Percentiles rank a stretch among this genome's conserved stretches.
phyloP scores from a whole-genome alignment of 108 stramenopile genomes.

The Nitzschia inconspicua region DNA sequence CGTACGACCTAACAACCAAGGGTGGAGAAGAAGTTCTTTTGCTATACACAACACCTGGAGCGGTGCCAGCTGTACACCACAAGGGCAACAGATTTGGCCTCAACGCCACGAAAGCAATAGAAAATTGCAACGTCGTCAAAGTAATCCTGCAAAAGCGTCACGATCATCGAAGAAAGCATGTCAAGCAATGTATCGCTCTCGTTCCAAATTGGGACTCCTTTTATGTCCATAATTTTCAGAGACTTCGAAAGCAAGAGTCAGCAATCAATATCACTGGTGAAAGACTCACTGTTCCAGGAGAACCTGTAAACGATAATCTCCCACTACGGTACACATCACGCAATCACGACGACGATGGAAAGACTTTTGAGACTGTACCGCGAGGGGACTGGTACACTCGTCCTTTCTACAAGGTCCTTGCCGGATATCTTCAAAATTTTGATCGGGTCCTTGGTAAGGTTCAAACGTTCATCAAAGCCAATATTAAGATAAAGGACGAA shows the following conservation, averaged over 20 bases:
- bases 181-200: neutral
- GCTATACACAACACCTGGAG: neutral
- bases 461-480: slow-evolving; percentile 28
- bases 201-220: neutral
- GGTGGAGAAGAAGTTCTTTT: slow-evolving; percentile 5
- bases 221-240: slow-evolving; percentile 1
- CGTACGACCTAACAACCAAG: neutral
- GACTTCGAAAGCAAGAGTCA: neutral
- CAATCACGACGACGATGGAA: slow-evolving; percentile 10
- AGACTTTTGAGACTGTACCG: neutral
- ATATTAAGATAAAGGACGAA: slow-evolving; percentile 27
- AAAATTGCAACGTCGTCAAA: slow-evolving; percentile 7
- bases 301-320: slow-evolving; percentile 10
- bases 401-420: slow-evolving; percentile 35
- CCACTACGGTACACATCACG: slow-evolving; percentile 55
- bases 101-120: neutral
- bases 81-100: neutral
- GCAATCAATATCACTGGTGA: too few species aligned
- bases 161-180: slow-evolving; percentile 5
- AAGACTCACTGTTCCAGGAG: too few species aligned
- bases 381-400: slow-evolving; percentile 10
- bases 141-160: neutral
- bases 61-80: neutral
- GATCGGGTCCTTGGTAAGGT: slow-evolving; percentile 28
- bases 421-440: slow-evolving; percentile 40